Conservation (phyloP, 2,329 filamentous ascomycete species). For the Aschersonia sp. region DNA sequence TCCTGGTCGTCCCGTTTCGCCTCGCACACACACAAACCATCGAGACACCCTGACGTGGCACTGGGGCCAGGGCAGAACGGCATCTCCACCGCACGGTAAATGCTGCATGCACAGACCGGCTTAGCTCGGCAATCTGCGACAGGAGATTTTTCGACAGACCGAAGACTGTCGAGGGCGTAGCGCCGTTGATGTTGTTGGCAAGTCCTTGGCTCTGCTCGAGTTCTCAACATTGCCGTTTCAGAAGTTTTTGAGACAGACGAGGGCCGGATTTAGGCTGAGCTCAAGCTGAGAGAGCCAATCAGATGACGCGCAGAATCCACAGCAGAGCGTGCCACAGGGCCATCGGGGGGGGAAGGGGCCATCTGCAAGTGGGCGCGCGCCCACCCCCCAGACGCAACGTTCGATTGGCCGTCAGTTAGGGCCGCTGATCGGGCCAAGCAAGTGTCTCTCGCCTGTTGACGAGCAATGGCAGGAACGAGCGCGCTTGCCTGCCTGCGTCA, state of each 20-base stretch:
- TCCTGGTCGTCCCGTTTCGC: background rate
- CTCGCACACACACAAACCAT: background rate
- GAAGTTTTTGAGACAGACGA: background rate
- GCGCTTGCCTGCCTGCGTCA: background rate
- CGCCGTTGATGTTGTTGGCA: background rate
- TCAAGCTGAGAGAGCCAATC: constrained; percentile 18
- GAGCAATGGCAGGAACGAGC: background rate
- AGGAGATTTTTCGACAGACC: background rate
- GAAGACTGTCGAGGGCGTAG: background rate
- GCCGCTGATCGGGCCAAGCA: background rate
- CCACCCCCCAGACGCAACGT: background rate
- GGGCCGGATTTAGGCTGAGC: constrained; percentile 18
- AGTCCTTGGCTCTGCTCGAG: background rate
- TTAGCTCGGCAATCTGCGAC: constrained; percentile 3
- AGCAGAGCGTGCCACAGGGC: constrained; percentile 13
- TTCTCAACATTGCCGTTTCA: constrained; percentile 10
- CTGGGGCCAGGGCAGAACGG: background rate
- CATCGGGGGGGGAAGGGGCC: constrained; percentile 7
- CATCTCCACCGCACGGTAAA: background rate
- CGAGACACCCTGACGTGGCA: background rate
- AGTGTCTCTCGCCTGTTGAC: background rate
- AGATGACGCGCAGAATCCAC: constrained; percentile 4
- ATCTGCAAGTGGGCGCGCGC: constrained; percentile 8
- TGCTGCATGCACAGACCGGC: background rate
- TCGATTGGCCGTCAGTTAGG: background rate